Base-by-base conservation (phyloP, 192 early-diverging fungal species). In the Linnemannia zychae region DNA sequence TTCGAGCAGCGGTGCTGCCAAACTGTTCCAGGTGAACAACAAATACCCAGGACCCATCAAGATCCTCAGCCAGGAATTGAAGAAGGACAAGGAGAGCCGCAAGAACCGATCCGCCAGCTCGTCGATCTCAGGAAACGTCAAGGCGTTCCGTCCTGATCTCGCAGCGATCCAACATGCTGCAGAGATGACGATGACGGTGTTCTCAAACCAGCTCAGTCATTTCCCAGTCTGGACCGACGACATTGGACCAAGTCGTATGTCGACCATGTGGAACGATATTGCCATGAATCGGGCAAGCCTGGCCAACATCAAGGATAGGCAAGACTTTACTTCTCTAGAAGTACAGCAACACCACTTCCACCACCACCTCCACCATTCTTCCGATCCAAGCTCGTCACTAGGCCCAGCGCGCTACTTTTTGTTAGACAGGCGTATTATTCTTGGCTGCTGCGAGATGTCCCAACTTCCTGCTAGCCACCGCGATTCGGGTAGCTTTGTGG, bases 181-280 rank as follows among this genome's bases (percentile, higher is more conserved):
- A 1, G 96, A 97, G 48, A 88, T 91, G 67, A 92, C 92, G 40
- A 89, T 97, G 91, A 86, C 90, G 1, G 90, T 92, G 50, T 88
- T 97, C 67, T 80, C 93, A 60, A 95, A 94, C 77, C 92, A 93
- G 66, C 83, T 96, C 4, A 94, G 94, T 11, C 90, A 93, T 73
- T 96, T 95, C 86, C 92, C 95, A 57, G 91, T 93, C 5, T 90
- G 85, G 80, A 88, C 89, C 5, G 92, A 95, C 46, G 82, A 82
- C 17, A 90, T 92, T 36, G 94, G 95, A 17, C 91, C 93, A 5
- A 89, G 89, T 7, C 63, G 91, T 22, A 81, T 94, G 49, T 92
- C 93, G 38, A 92, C 90, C n/a, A 66, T 94, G 31, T 93, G 90
- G 88, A 87, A 95, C 72, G 94, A 96, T 87, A 75, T 91, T 53